These are phyloP conservation scores for Mycoemilia scoparia DNA, from an alignment of 192 early-diverging fungal genomes.

Conservation along the genomic window DNA sequence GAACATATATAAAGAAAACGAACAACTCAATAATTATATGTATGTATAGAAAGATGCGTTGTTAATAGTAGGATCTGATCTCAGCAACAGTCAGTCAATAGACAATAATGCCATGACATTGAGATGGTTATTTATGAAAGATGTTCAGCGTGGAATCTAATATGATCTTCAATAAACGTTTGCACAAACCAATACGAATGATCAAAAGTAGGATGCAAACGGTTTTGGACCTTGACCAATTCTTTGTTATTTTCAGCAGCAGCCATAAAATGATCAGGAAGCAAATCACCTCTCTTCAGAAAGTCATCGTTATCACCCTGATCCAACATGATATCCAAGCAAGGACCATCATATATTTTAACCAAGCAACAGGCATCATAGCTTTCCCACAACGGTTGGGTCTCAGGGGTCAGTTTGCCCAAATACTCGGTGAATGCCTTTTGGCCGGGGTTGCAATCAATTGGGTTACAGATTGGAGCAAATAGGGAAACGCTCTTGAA, in stretches of 20 bases:
- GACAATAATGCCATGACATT: too few relatives aligned
- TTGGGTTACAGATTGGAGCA: constrained; percentile 63
- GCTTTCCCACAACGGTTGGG: too few relatives aligned
- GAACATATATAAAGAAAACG: too few relatives aligned
- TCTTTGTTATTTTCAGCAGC: constrained; percentile 21
- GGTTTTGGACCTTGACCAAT: constrained; percentile 32
- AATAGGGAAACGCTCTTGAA: constrained; percentile 66
- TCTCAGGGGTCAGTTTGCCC: constrained; percentile 26
- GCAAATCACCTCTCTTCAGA: constrained; percentile 41
- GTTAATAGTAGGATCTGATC: too few relatives aligned
- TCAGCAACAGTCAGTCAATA: too few relatives aligned
- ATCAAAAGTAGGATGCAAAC: constrained; percentile 65
- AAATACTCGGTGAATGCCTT: constrained; percentile 66
- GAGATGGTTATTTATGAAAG: too few relatives aligned
- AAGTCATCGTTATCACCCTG: constrained; percentile 61
- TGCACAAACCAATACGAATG: constrained; percentile 77
- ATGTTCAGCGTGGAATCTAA: constrained; percentile 49
- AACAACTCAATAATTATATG: too few relatives aligned
- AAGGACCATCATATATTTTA: constrained; percentile 23
- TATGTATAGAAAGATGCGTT: too few relatives aligned
- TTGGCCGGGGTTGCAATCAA: constrained; percentile 53
- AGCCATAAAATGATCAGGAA: constrained; percentile 35
- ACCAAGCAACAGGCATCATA: constrained; percentile 64
- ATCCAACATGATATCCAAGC: constrained; percentile 21
- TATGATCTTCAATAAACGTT: constrained; percentile 59